Evolutionary conservation across 371 early-diverging fungal species (phyloP).

Genomic region (Choanephora cucurbitarum): DNA sequence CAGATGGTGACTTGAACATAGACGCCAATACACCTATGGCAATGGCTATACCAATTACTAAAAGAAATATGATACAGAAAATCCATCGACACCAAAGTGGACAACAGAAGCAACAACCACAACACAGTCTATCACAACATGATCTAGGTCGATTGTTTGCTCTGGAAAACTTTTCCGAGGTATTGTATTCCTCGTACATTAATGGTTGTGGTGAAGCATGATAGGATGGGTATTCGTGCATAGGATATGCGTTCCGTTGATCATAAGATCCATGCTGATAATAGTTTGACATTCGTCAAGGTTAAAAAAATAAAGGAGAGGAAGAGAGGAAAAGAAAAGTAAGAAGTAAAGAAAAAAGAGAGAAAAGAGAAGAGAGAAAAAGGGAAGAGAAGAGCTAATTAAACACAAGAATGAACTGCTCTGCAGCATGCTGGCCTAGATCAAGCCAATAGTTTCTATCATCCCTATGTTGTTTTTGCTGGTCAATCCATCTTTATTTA

Average conservation of each 20-base stretch:
- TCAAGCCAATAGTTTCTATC: too few species aligned
- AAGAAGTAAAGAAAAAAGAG: background rate
- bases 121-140: conserved; percentile 46
- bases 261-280: background rate
- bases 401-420: too few species aligned
- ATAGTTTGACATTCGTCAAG: background rate
- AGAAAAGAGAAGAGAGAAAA: background rate
- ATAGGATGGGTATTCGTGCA: conserved; percentile 13
- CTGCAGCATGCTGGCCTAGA: too few species aligned
- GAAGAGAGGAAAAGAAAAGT: background rate
- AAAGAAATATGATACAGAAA: conserved; percentile 32
- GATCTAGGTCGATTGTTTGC: conserved; percentile 8
- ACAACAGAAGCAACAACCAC: conserved; percentile 52
- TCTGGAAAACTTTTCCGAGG: conserved; percentile 8
- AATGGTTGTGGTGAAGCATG: conserved; percentile 1
- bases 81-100: conserved; percentile 48
- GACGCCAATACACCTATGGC: conserved; percentile 44
- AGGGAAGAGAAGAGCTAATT: too few species aligned
- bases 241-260: conserved; percentile 20
- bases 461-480: too few species aligned
- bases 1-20: conserved; percentile 40
- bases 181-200: background rate
- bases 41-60: conserved; percentile 42
- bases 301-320: background rate
- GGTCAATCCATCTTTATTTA: too few species aligned